Evolutionary conservation across 225 moss, liverwort and hornwort genomes (phyloP).

Genomic region (Bryum argenteum): DNA sequence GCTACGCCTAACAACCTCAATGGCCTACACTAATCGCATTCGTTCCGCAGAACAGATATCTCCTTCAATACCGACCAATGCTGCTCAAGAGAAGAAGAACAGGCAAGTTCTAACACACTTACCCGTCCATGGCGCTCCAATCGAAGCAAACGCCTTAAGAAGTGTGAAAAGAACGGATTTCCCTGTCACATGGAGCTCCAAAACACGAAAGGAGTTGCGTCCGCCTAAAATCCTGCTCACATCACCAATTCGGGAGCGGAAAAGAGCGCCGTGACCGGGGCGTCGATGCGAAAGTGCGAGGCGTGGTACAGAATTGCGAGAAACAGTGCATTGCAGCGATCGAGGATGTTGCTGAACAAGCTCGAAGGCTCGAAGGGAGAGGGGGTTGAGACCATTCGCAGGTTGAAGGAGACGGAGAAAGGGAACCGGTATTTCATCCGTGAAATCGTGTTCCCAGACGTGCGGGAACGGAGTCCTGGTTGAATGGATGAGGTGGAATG

Average conservation of each 20-base stretch:
- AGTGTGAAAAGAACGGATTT: neutral
- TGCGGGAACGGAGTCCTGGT: neutral
- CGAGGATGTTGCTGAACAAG: constrained; percentile 17
- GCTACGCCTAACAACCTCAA: constrained; percentile 17
- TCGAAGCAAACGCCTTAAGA: constrained; percentile 6
- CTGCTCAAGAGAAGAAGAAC: constrained; percentile 9
- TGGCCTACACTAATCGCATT: neutral
- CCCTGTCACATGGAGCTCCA: constrained; percentile 24
- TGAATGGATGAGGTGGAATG: constrained; percentile 16
- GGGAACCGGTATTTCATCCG: constrained; percentile 41
- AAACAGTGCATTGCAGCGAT: constrained; percentile 41
- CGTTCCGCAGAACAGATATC: constrained; percentile 23
- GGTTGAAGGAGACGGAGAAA: constrained; percentile 13
- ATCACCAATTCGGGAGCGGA: constrained; percentile 37
- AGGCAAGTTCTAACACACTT: constrained; percentile 27
- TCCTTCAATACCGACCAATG: constrained; percentile 27
- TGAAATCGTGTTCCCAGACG: neutral
- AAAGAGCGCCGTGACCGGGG: neutral
- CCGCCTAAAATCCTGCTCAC: constrained; percentile 32
- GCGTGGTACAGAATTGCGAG: constrained; percentile 13
- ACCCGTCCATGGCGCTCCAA: constrained; percentile 51
- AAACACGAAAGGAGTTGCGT: constrained; percentile 22
- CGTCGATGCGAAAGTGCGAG: neutral
- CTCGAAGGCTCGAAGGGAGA: constrained; percentile 2
- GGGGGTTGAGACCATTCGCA: neutral